These are phyloP conservation scores for Starmerella davenportii DNA, from an alignment of 805 yeast species.

Conservation along the genomic window DNA sequence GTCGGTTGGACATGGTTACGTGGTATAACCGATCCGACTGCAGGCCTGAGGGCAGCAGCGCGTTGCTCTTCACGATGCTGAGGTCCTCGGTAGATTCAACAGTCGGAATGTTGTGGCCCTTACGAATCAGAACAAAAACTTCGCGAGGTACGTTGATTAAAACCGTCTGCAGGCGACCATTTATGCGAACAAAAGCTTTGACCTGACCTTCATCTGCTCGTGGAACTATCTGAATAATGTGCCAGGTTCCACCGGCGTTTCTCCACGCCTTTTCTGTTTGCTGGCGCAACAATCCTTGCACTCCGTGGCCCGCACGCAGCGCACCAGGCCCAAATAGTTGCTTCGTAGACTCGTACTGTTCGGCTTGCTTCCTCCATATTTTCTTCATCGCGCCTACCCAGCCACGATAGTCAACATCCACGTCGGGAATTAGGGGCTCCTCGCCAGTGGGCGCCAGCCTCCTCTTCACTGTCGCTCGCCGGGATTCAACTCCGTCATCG, in stretches of 20 bases:
- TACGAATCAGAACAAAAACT: slow-evolving; percentile 47
- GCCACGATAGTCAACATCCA: slow-evolving; percentile 25
- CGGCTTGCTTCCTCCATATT: slow-evolving; percentile 73
- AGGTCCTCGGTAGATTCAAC: neutral
- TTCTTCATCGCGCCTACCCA: slow-evolving; percentile 56
- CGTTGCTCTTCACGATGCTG: slow-evolving; percentile 38
- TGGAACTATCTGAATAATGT: slow-evolving; percentile 50
- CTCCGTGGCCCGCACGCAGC: slow-evolving; percentile 27
- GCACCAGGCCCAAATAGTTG: slow-evolving; percentile 59
- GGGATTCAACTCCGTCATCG: neutral
- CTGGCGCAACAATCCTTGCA: slow-evolving; percentile 51
- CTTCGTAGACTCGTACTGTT: slow-evolving; percentile 50
- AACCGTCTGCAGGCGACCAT: slow-evolving; percentile 55
- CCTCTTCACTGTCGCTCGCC: slow-evolving; percentile 23
- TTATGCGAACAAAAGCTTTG: slow-evolving; percentile 50
- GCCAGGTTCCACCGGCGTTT: slow-evolving; percentile 57
- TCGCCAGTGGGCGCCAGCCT: slow-evolving; percentile 25
- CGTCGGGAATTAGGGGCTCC: slow-evolving; percentile 17
- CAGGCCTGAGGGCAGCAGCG: slow-evolving; percentile 54
- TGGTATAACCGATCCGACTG: slow-evolving; percentile 35
- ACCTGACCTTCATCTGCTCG: slow-evolving; percentile 46
- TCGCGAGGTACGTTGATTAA: slow-evolving; percentile 57
- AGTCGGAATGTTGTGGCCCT: slow-evolving; percentile 9
- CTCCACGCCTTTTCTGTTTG: slow-evolving; percentile 56
- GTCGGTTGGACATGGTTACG: slow-evolving; percentile 49